Base-by-base conservation (phyloP, 2,329 filamentous ascomycete species). In the Fusarium citri region DNA sequence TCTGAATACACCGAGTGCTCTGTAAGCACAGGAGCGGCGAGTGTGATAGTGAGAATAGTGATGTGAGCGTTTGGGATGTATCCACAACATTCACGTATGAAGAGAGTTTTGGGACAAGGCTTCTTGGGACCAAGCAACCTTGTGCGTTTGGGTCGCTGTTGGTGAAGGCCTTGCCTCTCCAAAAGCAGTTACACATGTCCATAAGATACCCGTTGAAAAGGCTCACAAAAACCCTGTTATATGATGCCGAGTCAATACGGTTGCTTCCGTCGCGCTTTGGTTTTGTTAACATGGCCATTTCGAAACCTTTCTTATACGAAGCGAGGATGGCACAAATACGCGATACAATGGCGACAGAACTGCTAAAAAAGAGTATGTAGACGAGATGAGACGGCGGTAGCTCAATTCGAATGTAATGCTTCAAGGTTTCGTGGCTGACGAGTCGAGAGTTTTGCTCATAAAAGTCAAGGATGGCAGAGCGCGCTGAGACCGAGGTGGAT, bases 141-240 rank as follows among this genome's bases (percentile, higher is more conserved):
- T 85, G 83, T 4, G 88, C 84, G 73, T 89, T 89, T n/a, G 85
- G 81, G 69, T 95, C 92, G 3, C 83, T 82, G 15, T 82, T 81
- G 61, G 88, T 88, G 63, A 97, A 91, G 2, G 91, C 93, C 15
- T 90, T 88, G 23, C 88, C 87, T 11, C 93, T 88, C 93, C 93
- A 97, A 48, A 96, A 78, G 53, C 92, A 89, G 76, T 97, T 97
- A 82, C 93, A 94, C 31, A 94, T 86, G 76, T 97, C 94, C 89
- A 96, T 94, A 31, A 97, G 86, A 77, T 92, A 94, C 23, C 91
- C 91, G 77, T 97, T 97, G 81, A 96, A 94, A 25, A 86, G 81
- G 68, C 89, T 87, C 42, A 94, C 87, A 59, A 91, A 87, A 31
- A 83, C 80, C 43, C 87, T 83, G 28, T 88, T 84, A 66, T 90